Base-by-base conservation (phyloP, 495 filamentous ascomycete genomes). In the Corynascus novoguineensis region DNA sequence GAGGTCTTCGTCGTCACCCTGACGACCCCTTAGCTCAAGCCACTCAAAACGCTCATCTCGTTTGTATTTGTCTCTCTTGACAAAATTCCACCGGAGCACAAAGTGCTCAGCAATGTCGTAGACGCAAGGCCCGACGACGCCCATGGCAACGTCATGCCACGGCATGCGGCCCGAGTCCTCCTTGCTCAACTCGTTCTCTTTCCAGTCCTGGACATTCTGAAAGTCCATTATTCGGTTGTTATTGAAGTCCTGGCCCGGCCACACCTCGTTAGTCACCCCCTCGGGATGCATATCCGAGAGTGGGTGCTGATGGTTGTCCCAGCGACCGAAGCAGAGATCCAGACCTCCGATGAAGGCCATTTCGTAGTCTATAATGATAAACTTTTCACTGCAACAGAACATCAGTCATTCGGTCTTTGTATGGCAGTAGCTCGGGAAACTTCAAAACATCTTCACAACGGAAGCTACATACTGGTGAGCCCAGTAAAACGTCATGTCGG, bases 401-500 rank as follows among this genome's bases (percentile, higher is more conserved):
- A n/a, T 38, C 17, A 38, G 35, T n/a, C 5, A 1, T n/a, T 38
- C 35, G n/a, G n/a, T n/a, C n/a, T n/a, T n/a, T n/a, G n/a, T n/a
- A n/a, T n/a, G n/a, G n/a, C n/a, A n/a, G n/a, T n/a, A n/a, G n/a
- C n/a, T n/a, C n/a, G n/a, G n/a, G n/a, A n/a, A n/a, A n/a, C n/a
- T n/a, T n/a, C n/a, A n/a, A n/a, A n/a, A n/a, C n/a, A n/a, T n/a
- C n/a, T n/a, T n/a, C n/a, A n/a, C n/a, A n/a, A 38, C 35, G 14
- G 10, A n/a, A 4, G 15, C 7, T 4, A 38, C 35, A 38, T 38
- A 38, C 35, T 97, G 92, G 67, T 97, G 92, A 0, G 92, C 92
- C 92, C 92, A 97, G 72, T 97, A 97, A 65, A 97, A 88, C 0
- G 90, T 97, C 91, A 96, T 96, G 58, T 97, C 92, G 9, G 88